These are phyloP conservation scores for Pharus latifolius DNA, from an alignment of 176 grass and related monocot genomes.

Conservation along the genomic window DNA sequence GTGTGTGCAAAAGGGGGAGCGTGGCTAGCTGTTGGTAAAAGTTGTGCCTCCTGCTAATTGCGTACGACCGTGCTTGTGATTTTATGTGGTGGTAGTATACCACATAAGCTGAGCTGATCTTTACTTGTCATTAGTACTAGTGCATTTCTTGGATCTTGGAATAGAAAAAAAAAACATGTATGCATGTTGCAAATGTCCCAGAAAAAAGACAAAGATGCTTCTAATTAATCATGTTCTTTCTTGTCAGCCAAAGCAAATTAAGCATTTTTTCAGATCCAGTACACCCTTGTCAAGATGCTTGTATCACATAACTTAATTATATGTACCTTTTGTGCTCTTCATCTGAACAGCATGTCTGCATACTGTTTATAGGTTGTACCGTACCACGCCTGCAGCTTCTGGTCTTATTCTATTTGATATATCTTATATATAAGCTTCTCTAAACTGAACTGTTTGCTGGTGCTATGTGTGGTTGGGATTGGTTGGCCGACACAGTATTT, in stretches of 20 bases:
- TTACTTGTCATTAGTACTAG: not conserved
- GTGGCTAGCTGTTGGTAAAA: not conserved
- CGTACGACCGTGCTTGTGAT: conserved; percentile 26
- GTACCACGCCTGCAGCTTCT: too few relatives aligned
- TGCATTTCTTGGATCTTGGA: not conserved
- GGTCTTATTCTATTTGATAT: too few relatives aligned
- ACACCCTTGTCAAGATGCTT: not conserved
- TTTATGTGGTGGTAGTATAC: conserved; percentile 21
- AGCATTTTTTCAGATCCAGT: not conserved
- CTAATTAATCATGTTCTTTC: not conserved
- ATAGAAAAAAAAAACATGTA: too few relatives aligned
- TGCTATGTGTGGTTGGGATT: not conserved
- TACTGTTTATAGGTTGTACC: not conserved
- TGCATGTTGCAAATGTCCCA: not conserved
- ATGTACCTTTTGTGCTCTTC: not conserved
- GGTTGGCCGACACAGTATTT: not conserved
- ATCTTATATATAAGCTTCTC: too few relatives aligned
- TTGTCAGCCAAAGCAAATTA: not conserved
- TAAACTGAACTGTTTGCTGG: not conserved
- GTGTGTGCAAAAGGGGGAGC: not conserved
- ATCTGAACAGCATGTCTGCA: not conserved
- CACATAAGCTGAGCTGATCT: not conserved
- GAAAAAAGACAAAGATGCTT: not conserved
- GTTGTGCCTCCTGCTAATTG: not conserved
- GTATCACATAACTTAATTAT: not conserved